Evolutionary conservation across 176 grass and related monocot genomes (phyloP).

Genomic region (Carex parvula): DNA sequence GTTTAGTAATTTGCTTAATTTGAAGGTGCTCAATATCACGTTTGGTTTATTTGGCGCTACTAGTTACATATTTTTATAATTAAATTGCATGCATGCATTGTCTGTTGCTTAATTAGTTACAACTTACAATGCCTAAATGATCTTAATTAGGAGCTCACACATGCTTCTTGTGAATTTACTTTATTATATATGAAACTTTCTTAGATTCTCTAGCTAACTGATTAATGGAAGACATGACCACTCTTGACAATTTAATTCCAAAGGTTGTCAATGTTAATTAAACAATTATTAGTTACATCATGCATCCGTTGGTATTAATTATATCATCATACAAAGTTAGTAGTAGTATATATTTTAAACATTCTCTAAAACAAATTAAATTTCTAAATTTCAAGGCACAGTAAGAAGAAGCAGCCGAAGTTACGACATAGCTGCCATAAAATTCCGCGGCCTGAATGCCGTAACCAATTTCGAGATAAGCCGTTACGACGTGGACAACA

Average conservation of each 20-base stretch:
- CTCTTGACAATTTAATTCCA: background rate
- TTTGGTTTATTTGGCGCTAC: background rate
- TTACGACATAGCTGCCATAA: conserved; percentile 93
- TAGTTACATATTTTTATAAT: background rate
- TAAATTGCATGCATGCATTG: background rate
- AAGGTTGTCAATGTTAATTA: background rate
- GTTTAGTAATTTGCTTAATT: too few relatives aligned
- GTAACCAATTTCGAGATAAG: conserved; percentile 97
- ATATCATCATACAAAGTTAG: background rate
- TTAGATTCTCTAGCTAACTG: background rate
- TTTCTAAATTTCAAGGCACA: conserved; percentile 40
- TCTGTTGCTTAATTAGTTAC: background rate
- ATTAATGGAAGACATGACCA: background rate
- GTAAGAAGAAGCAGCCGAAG: conserved; percentile 92
- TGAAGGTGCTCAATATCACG: background rate
- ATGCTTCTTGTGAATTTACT: background rate
- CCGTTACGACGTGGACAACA: conserved; percentile 86
- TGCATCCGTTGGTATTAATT: background rate
- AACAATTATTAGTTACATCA: background rate
- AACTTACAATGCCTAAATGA: background rate
- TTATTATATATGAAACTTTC: background rate
- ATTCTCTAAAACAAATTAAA: background rate
- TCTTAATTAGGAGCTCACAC: background rate
- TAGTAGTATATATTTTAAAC: too few relatives aligned
- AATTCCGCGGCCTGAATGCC: conserved; percentile 80